Evolutionary conservation across 139 green algal genomes (phyloP).

Genomic region (Ettlia oleoabundans): DNA sequence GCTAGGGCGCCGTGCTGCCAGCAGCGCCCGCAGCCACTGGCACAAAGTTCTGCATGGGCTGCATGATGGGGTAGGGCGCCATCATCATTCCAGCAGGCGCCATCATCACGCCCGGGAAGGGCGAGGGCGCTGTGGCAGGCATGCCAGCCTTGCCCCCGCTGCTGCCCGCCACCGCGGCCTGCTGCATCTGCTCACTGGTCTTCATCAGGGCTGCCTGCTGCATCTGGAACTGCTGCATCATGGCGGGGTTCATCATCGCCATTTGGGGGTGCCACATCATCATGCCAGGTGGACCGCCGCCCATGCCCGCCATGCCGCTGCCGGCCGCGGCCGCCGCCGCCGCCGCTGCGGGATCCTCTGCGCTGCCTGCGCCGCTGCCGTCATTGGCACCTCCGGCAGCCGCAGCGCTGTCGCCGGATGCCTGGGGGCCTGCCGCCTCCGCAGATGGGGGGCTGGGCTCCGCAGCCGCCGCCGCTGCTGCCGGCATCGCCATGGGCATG

Average conservation of each 20-base stretch:
- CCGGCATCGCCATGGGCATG: slow-evolving; percentile 4
- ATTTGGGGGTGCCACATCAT: slow-evolving; percentile 32
- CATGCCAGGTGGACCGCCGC: slow-evolving; percentile 16
- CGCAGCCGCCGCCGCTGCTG: not conserved
- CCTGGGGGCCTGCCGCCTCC: not conserved
- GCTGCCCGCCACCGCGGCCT: not conserved
- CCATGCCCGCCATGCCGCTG: not conserved
- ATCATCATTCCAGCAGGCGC: slow-evolving; percentile 17
- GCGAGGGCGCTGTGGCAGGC: not conserved
- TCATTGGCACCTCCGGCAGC: not conserved
- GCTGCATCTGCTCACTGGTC: slow-evolving; percentile 1
- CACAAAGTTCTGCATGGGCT: not conserved
- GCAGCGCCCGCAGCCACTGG: not conserved
- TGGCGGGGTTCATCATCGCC: slow-evolving; percentile 28
- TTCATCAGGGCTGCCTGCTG: slow-evolving; percentile 31
- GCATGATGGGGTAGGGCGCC: slow-evolving; percentile 20
- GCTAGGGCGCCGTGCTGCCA: not conserved
- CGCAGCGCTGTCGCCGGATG: not conserved
- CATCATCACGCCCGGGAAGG: not conserved
- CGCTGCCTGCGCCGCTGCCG: not conserved
- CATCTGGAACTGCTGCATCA: slow-evolving; percentile 38
- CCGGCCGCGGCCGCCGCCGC: not conserved
- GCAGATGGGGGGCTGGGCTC: not conserved
- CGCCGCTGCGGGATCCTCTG: not conserved
- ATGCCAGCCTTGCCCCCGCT: not conserved